Evolutionary conservation across 805 yeast genomes (phyloP).

Genomic region (Zygotorulaspora chibaensis): DNA sequence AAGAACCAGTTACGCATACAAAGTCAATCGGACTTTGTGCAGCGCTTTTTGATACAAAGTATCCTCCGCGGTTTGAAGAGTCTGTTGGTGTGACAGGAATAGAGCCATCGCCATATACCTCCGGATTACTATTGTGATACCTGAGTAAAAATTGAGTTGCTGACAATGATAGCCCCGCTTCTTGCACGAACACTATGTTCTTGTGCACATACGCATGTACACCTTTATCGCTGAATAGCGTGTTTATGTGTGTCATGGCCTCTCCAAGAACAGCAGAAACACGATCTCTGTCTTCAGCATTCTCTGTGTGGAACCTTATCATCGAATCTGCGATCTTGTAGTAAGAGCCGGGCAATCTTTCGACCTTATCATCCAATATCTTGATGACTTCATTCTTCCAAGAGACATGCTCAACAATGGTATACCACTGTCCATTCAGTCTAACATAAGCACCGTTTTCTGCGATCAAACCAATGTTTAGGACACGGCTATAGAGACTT

Average conservation of each 20-base stretch:
- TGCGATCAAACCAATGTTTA: slow-evolving; percentile 76
- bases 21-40: slow-evolving; percentile 36
- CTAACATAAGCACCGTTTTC: slow-evolving; percentile 84
- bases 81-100: slow-evolving; percentile 23
- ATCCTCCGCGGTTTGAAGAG: slow-evolving; percentile 10
- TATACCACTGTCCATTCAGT: slow-evolving; percentile 54
- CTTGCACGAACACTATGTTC: slow-evolving; percentile 68
- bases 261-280: slow-evolving; percentile 73
- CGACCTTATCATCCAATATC: slow-evolving; percentile 43
- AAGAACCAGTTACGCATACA: slow-evolving; percentile 59
- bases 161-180: slow-evolving; percentile 51
- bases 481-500: slow-evolving; percentile 59
- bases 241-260: slow-evolving; percentile 78
- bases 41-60: slow-evolving; percentile 12
- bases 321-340: slow-evolving; percentile 72
- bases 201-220: slow-evolving; percentile 76
- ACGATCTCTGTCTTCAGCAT: slow-evolving; percentile 59
- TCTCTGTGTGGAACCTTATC: slow-evolving; percentile 70
- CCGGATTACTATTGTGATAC: slow-evolving; percentile 31
- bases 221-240: slow-evolving; percentile 54
- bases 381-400: slow-evolving; percentile 36
- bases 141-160: slow-evolving; percentile 53
- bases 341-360: slow-evolving; percentile 75
- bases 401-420: slow-evolving; percentile 52
- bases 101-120: slow-evolving; percentile 27